These are phyloP conservation scores for Marasmius tenuissimus DNA, from an alignment of 1,284 basidiomycete genomes.

Conservation along the genomic window DNA sequence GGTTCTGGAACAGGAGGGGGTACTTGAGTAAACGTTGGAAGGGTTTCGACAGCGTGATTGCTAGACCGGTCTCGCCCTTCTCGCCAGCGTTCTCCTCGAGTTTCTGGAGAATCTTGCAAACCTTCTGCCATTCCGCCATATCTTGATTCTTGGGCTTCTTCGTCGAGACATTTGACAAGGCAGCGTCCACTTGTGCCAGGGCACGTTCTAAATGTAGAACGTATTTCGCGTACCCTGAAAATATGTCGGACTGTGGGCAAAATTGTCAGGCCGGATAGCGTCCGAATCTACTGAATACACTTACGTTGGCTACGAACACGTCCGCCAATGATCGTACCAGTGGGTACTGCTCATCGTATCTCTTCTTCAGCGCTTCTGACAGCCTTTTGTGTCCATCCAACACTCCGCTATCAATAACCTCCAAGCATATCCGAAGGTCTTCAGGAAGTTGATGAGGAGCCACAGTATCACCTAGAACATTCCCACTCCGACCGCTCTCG, in stretches of 20 bases:
- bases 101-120: slow-evolving; percentile 68
- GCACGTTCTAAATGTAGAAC: slow-evolving; percentile 90
- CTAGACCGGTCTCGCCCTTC: slow-evolving; percentile 89
- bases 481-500: slow-evolving; percentile 43
- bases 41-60: slow-evolving; percentile 94
- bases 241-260: slow-evolving; percentile 77
- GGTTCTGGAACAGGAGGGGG: slow-evolving; percentile 94
- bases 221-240: slow-evolving; percentile 89
- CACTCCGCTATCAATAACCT: slow-evolving; percentile 82
- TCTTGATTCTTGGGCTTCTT: slow-evolving; percentile 83
- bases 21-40: slow-evolving; percentile 97
- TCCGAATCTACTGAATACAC: slow-evolving; percentile 27
- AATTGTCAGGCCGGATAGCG: slow-evolving; percentile 5
- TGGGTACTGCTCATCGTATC: slow-evolving; percentile 92
- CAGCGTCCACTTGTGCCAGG: slow-evolving; percentile 82
- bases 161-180: slow-evolving; percentile 62
- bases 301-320: slow-evolving; percentile 89
- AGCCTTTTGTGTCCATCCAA: slow-evolving; percentile 85
- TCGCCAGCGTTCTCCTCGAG: slow-evolving; percentile 82
- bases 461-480: slow-evolving; percentile 52
- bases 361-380: slow-evolving; percentile 77
- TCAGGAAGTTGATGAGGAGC: slow-evolving; percentile 81
- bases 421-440: slow-evolving; percentile 81
- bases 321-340: slow-evolving; percentile 89
- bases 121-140: slow-evolving; percentile 71